Evolutionary conservation across 179 eudicot species (phyloP).

Genomic region (Kewa caespitosa): DNA sequence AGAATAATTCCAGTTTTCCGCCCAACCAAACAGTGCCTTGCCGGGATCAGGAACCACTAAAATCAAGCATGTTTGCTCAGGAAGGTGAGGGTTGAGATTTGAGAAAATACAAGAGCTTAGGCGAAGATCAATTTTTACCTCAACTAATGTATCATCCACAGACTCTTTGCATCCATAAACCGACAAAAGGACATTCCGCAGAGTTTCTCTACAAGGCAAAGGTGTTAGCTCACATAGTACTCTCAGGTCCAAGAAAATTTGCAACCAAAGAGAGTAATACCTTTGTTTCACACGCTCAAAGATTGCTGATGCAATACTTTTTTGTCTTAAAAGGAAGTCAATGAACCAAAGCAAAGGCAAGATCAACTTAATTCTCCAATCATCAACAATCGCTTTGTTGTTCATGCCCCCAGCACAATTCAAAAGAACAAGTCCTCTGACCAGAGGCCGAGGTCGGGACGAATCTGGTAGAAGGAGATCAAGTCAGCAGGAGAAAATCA

Average conservation of each 20-base stretch:
- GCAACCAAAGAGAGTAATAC: conserved; percentile 25
- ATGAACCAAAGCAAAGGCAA: conserved; percentile 76
- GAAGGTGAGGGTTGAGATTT: background rate
- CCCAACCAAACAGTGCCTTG: too few species aligned
- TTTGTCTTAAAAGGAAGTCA: conserved; percentile 79
- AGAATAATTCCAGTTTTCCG: too few species aligned
- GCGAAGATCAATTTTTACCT: conserved; percentile 43
- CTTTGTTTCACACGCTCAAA: conserved; percentile 68
- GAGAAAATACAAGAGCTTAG: background rate
- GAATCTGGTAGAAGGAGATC: conserved; percentile 42
- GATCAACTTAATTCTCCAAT: conserved; percentile 85
- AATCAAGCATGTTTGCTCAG: background rate
- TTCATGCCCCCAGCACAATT: conserved; percentile 99
- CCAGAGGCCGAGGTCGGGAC: conserved; percentile 35
- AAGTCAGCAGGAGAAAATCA: conserved; percentile 6
- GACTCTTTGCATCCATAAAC: conserved; percentile 78
- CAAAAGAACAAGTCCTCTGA: conserved; percentile 73
- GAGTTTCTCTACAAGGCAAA: conserved; percentile 50
- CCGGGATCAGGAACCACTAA: background rate
- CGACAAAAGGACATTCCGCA: conserved; percentile 61
- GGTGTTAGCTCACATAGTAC: background rate
- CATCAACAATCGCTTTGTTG: conserved; percentile 95
- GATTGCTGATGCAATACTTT: conserved; percentile 68
- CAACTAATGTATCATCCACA: conserved; percentile 88
- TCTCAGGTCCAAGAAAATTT: background rate